Percentiles rank a stretch among this genome's conserved stretches.
Conservation (phyloP, 2,329 filamentous ascomycete species). For the Aspergillus pseudoterreus region DNA sequence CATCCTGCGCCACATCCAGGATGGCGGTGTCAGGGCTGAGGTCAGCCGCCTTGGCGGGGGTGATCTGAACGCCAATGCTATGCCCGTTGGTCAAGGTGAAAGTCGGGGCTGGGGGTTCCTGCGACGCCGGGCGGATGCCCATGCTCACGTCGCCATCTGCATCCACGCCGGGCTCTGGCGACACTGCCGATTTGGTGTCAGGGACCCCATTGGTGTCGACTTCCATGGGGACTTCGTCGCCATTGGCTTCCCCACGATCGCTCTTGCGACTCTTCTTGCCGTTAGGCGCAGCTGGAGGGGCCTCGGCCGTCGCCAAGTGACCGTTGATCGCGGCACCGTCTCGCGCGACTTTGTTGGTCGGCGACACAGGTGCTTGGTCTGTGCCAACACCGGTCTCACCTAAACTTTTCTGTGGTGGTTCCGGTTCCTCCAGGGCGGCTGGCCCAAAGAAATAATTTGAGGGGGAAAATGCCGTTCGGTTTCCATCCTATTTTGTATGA, state of each 20-base stretch:
- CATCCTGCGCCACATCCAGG: conserved; percentile 33
- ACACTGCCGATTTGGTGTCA: conserved; percentile 15
- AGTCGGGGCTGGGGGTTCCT: conserved; percentile 25
- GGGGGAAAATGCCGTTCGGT: conserved; percentile 31
- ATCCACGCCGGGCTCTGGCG: conserved; percentile 27
- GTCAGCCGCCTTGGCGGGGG: conserved; percentile 46
- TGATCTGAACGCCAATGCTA: conserved; percentile 47
- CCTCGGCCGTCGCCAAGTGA: conserved; percentile 26
- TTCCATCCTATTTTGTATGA: conserved; percentile 32
- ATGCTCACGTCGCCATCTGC: conserved; percentile 45
- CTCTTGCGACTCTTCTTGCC: conserved; percentile 34
- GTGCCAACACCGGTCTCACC: conserved; percentile 28
- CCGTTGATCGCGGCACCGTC: conserved; percentile 37
- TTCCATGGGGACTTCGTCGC: conserved; percentile 36
- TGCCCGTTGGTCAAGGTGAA: conserved; percentile 42
- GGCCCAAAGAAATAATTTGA: conserved; percentile 48
- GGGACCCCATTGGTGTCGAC: conserved; percentile 36
- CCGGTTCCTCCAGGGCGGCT: conserved; percentile 35
- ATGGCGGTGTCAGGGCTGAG: conserved; percentile 43
- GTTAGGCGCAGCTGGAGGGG: conserved; percentile 21
- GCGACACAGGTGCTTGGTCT: conserved; percentile 27
- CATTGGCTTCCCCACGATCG: conserved; percentile 28
- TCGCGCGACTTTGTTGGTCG: conserved; percentile 30
- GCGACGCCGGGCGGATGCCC: conserved; percentile 24
- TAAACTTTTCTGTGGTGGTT: conserved; percentile 22